Evolutionary conservation across 23 red algal species (phyloP).

Genomic region (Gracilaria domingensis): DNA sequence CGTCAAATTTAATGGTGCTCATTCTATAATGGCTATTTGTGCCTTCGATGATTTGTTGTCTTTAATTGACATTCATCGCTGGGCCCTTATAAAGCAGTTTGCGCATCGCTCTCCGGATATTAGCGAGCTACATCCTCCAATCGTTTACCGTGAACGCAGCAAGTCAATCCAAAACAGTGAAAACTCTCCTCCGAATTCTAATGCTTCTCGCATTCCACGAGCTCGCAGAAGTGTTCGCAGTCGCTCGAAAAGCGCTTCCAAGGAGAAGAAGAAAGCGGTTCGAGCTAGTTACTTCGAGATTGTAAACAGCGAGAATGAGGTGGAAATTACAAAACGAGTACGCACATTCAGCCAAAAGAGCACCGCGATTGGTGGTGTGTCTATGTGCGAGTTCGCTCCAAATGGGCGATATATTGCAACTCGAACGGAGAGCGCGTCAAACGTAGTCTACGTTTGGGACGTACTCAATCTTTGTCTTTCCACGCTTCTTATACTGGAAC

Average conservation of each 20-base stretch:
- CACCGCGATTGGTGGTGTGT: background rate
- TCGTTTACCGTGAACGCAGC: conserved; percentile 9
- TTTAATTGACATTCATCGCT: conserved; percentile 20
- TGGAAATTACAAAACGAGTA: conserved; percentile 38
- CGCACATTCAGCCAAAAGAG: conserved; percentile 7
- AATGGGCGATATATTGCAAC: conserved; percentile 26
- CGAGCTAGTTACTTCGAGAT: conserved; percentile 28
- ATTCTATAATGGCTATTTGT: conserved; percentile 17
- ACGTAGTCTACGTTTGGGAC: conserved; percentile 26
- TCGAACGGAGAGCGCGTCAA: conserved; percentile 13
- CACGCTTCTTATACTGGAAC: conserved; percentile 15
- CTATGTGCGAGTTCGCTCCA: conserved; percentile 9
- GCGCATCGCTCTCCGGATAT: conserved; percentile 1
- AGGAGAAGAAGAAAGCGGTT: background rate
- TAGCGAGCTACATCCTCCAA: conserved; percentile 6
- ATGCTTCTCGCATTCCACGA: conserved; percentile 22
- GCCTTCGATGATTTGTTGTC: conserved; percentile 1
- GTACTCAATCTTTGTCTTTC: conserved; percentile 1
- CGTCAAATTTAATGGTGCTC: background rate
- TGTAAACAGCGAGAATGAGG: background rate
- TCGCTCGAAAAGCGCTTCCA: background rate
- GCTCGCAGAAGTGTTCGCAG: background rate
- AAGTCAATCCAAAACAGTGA: background rate
- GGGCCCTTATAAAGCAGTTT: conserved; percentile 15
- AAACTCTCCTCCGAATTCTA: background rate